Base-by-base conservation (phyloP, 2,329 filamentous ascomycete genomes). In the Ophiostoma ulmi region DNA sequence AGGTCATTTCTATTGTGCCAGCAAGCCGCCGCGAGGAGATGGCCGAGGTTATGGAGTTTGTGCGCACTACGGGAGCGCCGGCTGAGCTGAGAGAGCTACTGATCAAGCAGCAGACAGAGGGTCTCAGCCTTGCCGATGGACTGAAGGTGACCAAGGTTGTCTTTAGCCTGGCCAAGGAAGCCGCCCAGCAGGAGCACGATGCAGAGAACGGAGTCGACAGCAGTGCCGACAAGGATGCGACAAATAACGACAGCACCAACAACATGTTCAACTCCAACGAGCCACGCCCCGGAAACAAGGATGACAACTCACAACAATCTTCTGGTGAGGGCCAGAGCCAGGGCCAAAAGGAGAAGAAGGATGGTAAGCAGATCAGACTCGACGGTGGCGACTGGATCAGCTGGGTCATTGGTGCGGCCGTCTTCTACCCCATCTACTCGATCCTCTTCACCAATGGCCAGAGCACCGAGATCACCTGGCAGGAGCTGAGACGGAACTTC, bases 401-500 rank as follows among this genome's bases (percentile, higher is more conserved):
- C 36, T 81, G 80, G 70, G 76, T 75, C 31, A 66, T 83, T 22
- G 79, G 82, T 8, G 84, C 81, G 74, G 81, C 82, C 63, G 75
- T 86, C 8, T 81, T 83, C 71, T 80, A 78, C 69, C 80, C 81
- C 4, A 73, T 83, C 69, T 79, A 81, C 68, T 78, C 79, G 69
- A 80, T 80, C 73, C 74, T 83, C 36, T 81, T 83, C 73, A 80
- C 80, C 31, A 75, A 77, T 68, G 82, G 84, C 74, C 80, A 81
- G 48, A 77, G 78, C 13, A 78, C 88, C 77, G 94, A 99, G 78
- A 97, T 99, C 72, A 98, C 95, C 70, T 99, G 93, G 92, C 94
- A 99, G 81, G 95, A 99, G 81, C 92, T 99, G 81, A 86, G 92
- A 73, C 94, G 88, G 75, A 95, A 93, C 41, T 98, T 97, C 84